Conservation (phyloP, 2,329 filamentous ascomycete genomes). For the Ilyonectria destructans region DNA sequence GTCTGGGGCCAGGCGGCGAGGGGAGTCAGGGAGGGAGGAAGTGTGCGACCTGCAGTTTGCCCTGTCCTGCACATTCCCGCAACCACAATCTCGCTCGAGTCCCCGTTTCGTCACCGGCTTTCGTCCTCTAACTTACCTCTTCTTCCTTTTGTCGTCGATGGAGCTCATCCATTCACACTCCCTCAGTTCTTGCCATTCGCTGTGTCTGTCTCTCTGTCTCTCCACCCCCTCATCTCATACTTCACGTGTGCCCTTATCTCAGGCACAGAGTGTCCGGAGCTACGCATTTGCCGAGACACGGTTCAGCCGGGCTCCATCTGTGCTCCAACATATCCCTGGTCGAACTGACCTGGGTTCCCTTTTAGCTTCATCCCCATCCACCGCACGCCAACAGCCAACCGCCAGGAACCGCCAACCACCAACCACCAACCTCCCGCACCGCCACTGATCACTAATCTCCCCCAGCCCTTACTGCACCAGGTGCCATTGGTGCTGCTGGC, state of each 20-base stretch:
- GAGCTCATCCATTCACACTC: background rate
- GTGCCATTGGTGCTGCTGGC: conserved; percentile 18
- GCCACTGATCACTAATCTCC: conserved; percentile 39
- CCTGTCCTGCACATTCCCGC: conserved; percentile 37
- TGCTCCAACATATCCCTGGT: conserved; percentile 18
- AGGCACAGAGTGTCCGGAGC: conserved; percentile 4
- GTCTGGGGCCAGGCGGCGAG: conserved; percentile 12
- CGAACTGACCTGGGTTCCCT: conserved; percentile 8
- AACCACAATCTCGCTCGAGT: conserved; percentile 33
- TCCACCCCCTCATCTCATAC: background rate
- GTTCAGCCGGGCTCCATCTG: conserved; percentile 7
- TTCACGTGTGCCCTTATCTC: background rate
- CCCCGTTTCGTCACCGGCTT: conserved; percentile 21
- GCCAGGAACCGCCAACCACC: conserved; percentile 12
- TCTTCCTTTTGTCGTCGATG: conserved; percentile 12
- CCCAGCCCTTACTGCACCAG: conserved; percentile 17
- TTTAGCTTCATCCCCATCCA: conserved; percentile 18
- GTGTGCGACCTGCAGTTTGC: conserved; percentile 32
- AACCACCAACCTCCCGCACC: conserved; percentile 27
- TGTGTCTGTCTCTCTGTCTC: background rate
- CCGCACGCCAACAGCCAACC: conserved; percentile 26
- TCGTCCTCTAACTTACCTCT: conserved; percentile 2
- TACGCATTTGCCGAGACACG: conserved; percentile 9
- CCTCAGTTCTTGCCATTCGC: background rate
- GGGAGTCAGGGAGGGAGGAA: conserved; percentile 6